Evolutionary conservation across 2,329 filamentous ascomycete genomes (phyloP).

Genomic region (Raffaelea albimanens): DNA sequence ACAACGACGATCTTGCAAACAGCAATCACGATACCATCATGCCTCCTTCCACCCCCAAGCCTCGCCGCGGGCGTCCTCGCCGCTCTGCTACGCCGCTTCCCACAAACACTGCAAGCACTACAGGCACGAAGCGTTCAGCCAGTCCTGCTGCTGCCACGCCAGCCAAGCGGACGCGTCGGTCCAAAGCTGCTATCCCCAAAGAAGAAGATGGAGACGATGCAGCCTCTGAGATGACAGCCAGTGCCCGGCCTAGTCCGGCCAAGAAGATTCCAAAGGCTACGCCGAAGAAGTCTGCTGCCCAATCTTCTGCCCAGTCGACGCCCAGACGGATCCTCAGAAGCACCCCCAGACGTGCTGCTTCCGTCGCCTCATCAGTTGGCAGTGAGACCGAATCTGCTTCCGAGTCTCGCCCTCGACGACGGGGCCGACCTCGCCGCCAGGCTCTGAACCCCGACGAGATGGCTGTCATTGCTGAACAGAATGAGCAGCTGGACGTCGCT

Average conservation of each 20-base stretch:
- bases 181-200: slow-evolving; percentile 15
- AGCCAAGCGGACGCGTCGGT: slow-evolving; percentile 3
- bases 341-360: not conserved
- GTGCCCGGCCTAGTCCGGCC: not conserved
- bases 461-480: slow-evolving; percentile 16
- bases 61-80: slow-evolving; percentile 24
- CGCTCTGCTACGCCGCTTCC: slow-evolving; percentile 44
- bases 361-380: not conserved
- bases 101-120: slow-evolving; percentile 29
- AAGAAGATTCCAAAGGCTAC: slow-evolving; percentile 1
- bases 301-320: not conserved
- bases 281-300: not conserved
- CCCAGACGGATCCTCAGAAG: not conserved
- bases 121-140: not conserved
- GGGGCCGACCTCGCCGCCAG: slow-evolving; percentile 21
- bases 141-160: not conserved
- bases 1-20: slow-evolving; percentile 26
- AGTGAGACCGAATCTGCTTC: slow-evolving; percentile 6
- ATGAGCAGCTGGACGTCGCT: not conserved
- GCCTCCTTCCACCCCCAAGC: slow-evolving; percentile 18
- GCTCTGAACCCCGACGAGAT: slow-evolving; percentile 16
- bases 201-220: slow-evolving; percentile 14
- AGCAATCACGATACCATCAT: not conserved
- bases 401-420: slow-evolving; percentile 15
- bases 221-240: slow-evolving; percentile 1